Base-by-base conservation (phyloP, 2,329 filamentous ascomycete genomes). In the Myrmaecium sp. region DNA sequence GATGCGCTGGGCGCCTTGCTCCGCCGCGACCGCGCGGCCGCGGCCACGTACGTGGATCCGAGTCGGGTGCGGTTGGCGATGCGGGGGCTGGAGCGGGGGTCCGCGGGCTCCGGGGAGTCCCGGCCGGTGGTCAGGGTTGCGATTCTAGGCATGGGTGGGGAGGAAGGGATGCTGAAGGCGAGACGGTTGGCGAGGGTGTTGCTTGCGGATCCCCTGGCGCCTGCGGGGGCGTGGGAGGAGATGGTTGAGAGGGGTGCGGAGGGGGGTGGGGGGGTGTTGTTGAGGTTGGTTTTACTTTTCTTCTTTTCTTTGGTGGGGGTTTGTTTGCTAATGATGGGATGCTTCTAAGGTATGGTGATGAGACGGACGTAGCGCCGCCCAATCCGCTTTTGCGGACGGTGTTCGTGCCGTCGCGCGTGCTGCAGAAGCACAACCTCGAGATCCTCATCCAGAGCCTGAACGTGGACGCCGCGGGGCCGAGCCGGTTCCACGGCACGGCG, bases 11-110 rank as follows among this genome's bases (percentile, higher is more conserved):
- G 60, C 2, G 61, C 66, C 13, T 58, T 86, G 3, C n/a, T n/a
- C n/a, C n/a, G n/a, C n/a, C n/a, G n/a, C n/a, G n/a, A n/a, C n/a
- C 63, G 76, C 39, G 65, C 64, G 27, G 55, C 66, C 25, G 69
- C 70, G 2, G 61, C 67, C 14, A 64, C 60, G 31, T 64, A 72
- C 38, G 61, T 78, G 28, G 76, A 76, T 41, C 60, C 74, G n/a
- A 69, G 75, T 16, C 62, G 74, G 29, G 46, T 84, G 23, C 74
- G 80, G 47, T 64, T 86, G 38, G 78, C 77, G 8, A 53, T 81
- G 13, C 64, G 69, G 35, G 72, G 76, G 13, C 43, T 74, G 34
- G 66, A 69, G 40, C 59, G 55, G 14, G 53, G 62, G 24, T 49
- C 55, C 33, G n/a, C n/a, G n/a, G n/a, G n/a, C n/a, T n/a, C n/a